These are phyloP conservation scores for Rhodofomes roseus DNA, from an alignment of 1,284 basidiomycete genomes.

Conservation along the genomic window DNA sequence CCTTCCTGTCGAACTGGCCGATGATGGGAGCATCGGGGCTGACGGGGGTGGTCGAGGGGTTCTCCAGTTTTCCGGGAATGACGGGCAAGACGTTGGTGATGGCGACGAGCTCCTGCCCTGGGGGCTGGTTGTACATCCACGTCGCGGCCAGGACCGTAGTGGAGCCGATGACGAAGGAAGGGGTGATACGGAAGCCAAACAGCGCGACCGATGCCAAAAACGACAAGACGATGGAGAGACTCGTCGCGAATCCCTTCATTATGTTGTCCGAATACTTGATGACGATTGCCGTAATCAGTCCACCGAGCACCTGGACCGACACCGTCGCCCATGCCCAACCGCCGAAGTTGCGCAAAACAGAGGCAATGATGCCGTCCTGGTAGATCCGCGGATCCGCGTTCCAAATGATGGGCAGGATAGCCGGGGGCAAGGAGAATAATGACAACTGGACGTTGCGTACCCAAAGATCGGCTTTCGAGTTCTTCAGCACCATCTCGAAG, in stretches of 20 bases:
- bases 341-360: constrained; percentile 71
- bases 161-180: constrained; percentile 83
- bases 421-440: constrained; percentile 89
- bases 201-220: constrained; percentile 89
- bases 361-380: no score
- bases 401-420: constrained; percentile 67
- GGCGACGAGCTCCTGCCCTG: constrained; percentile 41
- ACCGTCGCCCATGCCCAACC: constrained; percentile 95
- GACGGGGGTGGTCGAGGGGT: constrained; percentile 46
- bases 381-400: neutral
- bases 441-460: constrained; percentile 96
- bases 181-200: constrained; percentile 87
- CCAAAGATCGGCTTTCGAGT: constrained; percentile 90
- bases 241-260: constrained; percentile 94
- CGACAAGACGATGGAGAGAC: constrained; percentile 88
- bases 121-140: constrained; percentile 80
- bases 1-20: constrained; percentile 49
- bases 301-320: constrained; percentile 85
- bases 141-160: constrained; percentile 84
- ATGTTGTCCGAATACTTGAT: constrained; percentile 92
- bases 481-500: constrained; percentile 97
- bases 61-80: constrained; percentile 18
- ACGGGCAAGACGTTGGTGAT: constrained; percentile 37
- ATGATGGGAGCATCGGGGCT: constrained; percentile 52
- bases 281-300: constrained; percentile 85